These are phyloP conservation scores for Solanum chaucha DNA, from an alignment of 257 asterid genomes.

Conservation along the genomic window DNA sequence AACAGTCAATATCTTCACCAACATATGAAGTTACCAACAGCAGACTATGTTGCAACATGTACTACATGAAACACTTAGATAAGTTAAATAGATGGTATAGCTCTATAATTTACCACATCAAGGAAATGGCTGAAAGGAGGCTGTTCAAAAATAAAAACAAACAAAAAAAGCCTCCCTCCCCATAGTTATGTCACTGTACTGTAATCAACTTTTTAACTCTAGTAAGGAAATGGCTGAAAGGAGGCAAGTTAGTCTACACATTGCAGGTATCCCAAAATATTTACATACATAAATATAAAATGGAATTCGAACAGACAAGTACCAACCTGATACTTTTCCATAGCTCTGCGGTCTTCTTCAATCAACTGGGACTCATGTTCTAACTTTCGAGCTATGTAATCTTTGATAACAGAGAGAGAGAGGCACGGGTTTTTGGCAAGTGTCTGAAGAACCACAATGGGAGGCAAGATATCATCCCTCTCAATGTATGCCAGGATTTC, in stretches of 20 bases:
- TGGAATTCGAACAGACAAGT: background rate
- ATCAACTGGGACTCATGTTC: conserved; percentile 85
- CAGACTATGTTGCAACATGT: background rate
- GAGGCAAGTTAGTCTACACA: background rate
- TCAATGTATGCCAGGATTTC: conserved; percentile 77
- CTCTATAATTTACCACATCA: background rate
- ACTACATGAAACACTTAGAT: background rate
- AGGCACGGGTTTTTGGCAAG: conserved; percentile 88
- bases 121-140: background rate
- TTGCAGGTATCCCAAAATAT: background rate
- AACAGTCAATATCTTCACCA: background rate
- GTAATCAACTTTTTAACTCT: background rate
- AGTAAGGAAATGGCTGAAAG: background rate
- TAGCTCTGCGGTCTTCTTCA: conserved; percentile 76
- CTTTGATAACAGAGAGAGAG: conserved; percentile 83
- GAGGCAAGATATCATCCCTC: conserved; percentile 92
- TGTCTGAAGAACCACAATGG: conserved; percentile 83
- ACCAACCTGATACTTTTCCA: conserved; percentile 83
- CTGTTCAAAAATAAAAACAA: background rate
- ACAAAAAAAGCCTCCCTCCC: background rate
- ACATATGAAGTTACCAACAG: background rate
- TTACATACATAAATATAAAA: background rate
- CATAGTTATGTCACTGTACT: background rate
- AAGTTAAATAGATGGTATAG: background rate
- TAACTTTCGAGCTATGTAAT: conserved; percentile 86